Conservation (phyloP, 495 filamentous ascomycete genomes). For the Neurospora sp. region DNA sequence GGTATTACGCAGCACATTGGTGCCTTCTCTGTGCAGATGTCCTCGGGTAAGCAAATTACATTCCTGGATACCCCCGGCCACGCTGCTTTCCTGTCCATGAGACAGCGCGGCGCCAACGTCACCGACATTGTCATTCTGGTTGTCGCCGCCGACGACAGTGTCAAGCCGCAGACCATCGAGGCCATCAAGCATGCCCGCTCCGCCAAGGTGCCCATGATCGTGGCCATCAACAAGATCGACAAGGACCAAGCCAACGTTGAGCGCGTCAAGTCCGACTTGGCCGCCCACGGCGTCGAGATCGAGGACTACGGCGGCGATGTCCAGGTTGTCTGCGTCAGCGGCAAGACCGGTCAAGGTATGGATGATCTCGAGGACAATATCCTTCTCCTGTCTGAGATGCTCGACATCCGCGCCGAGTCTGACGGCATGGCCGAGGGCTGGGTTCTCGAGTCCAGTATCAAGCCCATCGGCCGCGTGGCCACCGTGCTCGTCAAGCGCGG, state of each 20-base stretch:
- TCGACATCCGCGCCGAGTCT: slow-evolving; percentile 76
- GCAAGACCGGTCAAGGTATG: slow-evolving; percentile 92
- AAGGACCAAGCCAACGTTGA: slow-evolving; percentile 71
- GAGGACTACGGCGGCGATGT: slow-evolving; percentile 95
- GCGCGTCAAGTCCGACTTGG: slow-evolving; percentile 77
- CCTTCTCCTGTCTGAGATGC: slow-evolving; percentile 70
- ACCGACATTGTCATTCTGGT: slow-evolving; percentile 97
- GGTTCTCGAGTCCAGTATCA: slow-evolving; percentile 88
- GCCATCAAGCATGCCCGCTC: slow-evolving; percentile 87
- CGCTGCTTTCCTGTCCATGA: slow-evolving; percentile 91
- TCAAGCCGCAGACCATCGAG: slow-evolving; percentile 95
- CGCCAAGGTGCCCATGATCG: slow-evolving; percentile 92
- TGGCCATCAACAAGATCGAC: slow-evolving; percentile 97
- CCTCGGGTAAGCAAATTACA: slow-evolving; percentile 77
- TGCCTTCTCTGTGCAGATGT: slow-evolving; percentile 88
- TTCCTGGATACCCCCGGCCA: slow-evolving; percentile 98
- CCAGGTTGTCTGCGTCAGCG: slow-evolving; percentile 81
- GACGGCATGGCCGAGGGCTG: slow-evolving; percentile 80
- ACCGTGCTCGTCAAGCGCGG: slow-evolving; percentile 84
- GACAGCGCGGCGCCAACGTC: slow-evolving; percentile 87
- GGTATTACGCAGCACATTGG: slow-evolving; percentile 99
- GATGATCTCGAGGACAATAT: slow-evolving; percentile 83
- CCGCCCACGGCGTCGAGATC: slow-evolving; percentile 75
- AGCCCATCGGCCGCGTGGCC: slow-evolving; percentile 74
- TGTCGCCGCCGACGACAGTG: slow-evolving; percentile 93